Evolutionary conservation across 345 rosid species (phyloP).

Genomic region (Hibiscus syriacus): DNA sequence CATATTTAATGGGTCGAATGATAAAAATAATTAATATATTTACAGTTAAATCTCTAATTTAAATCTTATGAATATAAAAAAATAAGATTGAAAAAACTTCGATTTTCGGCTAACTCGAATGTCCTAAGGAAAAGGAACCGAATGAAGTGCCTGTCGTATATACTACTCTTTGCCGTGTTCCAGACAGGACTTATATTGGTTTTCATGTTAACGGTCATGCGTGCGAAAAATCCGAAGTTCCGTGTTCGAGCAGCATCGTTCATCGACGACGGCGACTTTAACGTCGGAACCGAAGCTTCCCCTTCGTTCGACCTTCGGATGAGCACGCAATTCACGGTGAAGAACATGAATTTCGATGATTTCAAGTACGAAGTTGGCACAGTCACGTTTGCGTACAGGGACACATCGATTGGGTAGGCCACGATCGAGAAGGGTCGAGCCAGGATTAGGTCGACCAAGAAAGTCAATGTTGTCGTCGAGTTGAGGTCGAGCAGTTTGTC

Average conservation of each 20-base stretch:
- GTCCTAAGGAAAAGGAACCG: neutral
- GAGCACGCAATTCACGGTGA: neutral
- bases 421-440: neutral
- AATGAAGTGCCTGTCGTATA: conserved; percentile 3
- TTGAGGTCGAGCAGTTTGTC: neutral
- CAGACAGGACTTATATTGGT: conserved; percentile 4
- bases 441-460: conserved; percentile 1
- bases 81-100: no score
- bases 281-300: neutral
- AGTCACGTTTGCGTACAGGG: conserved; percentile 1
- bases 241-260: neutral
- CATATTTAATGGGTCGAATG: no score
- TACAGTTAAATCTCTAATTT: no score
- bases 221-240: neutral
- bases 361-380: neutral
- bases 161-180: neutral
- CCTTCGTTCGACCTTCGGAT: neutral
- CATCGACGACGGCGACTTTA: neutral
- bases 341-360: conserved; percentile 4
- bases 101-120: neutral
- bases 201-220: neutral
- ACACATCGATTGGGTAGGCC: neutral
- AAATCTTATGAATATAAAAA: no score
- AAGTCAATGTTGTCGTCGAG: neutral
- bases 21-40: no score